Percentiles rank a stretch among this genome's conserved stretches.
These are phyloP conservation scores for Helminthosporium solani DNA, from an alignment of 2,329 filamentous ascomycete species.

Conservation along the genomic window DNA sequence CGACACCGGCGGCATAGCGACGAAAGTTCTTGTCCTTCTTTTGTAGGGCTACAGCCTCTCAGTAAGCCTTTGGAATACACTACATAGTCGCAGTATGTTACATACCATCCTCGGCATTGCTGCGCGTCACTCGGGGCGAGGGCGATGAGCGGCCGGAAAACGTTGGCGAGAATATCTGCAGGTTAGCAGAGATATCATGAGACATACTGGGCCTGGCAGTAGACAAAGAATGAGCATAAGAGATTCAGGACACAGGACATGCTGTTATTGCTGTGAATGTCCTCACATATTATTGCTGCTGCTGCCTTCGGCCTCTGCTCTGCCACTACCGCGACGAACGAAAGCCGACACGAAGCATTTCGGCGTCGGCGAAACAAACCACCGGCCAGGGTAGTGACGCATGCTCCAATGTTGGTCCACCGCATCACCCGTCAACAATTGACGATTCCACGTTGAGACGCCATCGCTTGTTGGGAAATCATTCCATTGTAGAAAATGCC, in stretches of 20 bases:
- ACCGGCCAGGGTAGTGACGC: slow-evolving; percentile 8
- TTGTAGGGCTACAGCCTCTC: slow-evolving; percentile 52
- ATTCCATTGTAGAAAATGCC: neutral
- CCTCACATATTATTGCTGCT: slow-evolving; percentile 2
- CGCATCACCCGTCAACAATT: neutral
- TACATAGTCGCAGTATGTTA: slow-evolving; percentile 48
- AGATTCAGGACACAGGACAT: slow-evolving; percentile 29
- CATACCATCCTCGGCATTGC: slow-evolving; percentile 68
- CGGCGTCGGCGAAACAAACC: slow-evolving; percentile 12
- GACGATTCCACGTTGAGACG: neutral
- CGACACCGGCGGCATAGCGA: slow-evolving; percentile 85
- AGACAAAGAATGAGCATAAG: slow-evolving; percentile 15
- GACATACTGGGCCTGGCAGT: slow-evolving; percentile 38
- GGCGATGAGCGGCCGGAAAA: slow-evolving; percentile 76
- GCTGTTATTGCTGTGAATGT: slow-evolving; percentile 17
- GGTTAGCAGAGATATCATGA: slow-evolving; percentile 39
- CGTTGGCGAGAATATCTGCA: slow-evolving; percentile 63
- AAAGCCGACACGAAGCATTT: slow-evolving; percentile 19
- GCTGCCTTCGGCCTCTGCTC: slow-evolving; percentile 12
- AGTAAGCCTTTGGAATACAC: slow-evolving; percentile 14
- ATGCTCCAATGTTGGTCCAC: neutral
- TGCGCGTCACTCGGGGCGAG: slow-evolving; percentile 72
- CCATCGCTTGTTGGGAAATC: neutral
- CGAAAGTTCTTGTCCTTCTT: slow-evolving; percentile 70
- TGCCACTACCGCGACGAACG: too few species aligned